Percentiles rank a stretch among this genome's conserved stretches.
Evolutionary conservation across 176 grass and related monocot species (phyloP).

Genomic region (Rhynchospora pubera): DNA sequence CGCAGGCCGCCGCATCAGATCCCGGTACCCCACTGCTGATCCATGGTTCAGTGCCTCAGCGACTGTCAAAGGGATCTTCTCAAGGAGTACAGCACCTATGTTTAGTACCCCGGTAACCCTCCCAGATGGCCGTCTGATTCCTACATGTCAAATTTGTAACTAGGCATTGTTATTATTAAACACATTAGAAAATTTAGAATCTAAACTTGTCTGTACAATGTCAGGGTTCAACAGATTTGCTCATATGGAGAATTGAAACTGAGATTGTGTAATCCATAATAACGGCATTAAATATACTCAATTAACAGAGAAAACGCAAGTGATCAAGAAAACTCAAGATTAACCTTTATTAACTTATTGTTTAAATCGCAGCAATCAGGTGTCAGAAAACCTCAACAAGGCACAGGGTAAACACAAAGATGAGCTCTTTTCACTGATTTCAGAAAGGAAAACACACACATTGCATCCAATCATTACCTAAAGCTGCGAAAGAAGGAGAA

Average conservation of each 20-base stretch:
- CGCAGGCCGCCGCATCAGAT: constrained; percentile 28
- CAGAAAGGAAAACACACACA: no score
- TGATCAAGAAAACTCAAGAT: constrained; percentile 19
- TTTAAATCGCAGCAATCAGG: background rate
- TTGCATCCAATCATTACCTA: constrained; percentile 60
- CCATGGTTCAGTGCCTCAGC: constrained; percentile 44
- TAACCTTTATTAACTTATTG: background rate
- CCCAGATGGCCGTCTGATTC: constrained; percentile 21
- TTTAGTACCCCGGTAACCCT: constrained; percentile 16
- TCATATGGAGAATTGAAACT: background rate
- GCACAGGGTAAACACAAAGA: background rate
- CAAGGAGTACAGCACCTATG: constrained; percentile 24
- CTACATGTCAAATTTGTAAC: background rate
- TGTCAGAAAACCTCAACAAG: background rate
- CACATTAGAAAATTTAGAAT: background rate
- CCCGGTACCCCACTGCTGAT: constrained; percentile 55
- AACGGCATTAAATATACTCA: background rate
- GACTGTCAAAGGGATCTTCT: constrained; percentile 36
- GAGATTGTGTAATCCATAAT: background rate
- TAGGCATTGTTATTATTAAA: background rate
- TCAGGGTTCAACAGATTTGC: background rate
- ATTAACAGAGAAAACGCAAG: background rate
- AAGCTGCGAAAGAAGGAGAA: constrained; percentile 61
- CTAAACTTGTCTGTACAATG: background rate
- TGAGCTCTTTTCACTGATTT: background rate